A percentile compares a stretch with the other conserved stretches of the same genome.
phyloP scores from a whole-genome alignment of 768 basidiomycete genomes.

The Scleroderma citrinum region DNA sequence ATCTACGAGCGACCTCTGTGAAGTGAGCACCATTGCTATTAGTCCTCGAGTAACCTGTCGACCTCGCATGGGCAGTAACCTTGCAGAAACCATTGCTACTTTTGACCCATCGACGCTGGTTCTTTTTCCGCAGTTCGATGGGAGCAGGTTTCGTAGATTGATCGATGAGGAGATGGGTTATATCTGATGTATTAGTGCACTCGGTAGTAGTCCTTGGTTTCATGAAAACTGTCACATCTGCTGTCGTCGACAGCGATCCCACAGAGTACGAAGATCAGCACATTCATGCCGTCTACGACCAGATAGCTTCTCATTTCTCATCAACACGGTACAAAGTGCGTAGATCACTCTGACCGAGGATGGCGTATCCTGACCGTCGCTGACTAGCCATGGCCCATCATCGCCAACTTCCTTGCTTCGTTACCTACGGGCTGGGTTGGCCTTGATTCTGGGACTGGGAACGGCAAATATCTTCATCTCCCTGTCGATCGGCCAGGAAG shows the following conservation, averaged over 20 bases:
- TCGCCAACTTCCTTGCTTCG: conserved; percentile 64
- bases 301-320: conserved; percentile 83
- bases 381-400: conserved; percentile 83
- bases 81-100: conserved; percentile 47
- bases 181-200: conserved; percentile 19
- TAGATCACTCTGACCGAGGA: too few species aligned
- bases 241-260: conserved; percentile 43
- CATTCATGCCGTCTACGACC: conserved; percentile 80
- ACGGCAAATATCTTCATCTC: conserved; percentile 92
- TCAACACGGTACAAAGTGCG: conserved; percentile 82
- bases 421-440: conserved; percentile 78
- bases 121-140: conserved; percentile 66
- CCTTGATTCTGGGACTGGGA: conserved; percentile 93
- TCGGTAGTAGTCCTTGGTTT: conserved; percentile 4
- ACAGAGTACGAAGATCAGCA: conserved; percentile 63
- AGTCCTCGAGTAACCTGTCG: neutral
- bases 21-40: conserved; percentile 38
- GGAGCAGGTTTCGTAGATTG: conserved; percentile 56
- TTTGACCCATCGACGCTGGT: conserved; percentile 41
- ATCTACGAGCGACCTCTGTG: conserved; percentile 53
- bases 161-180: conserved; percentile 82
- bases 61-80: conserved; percentile 35
- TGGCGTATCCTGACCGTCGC: too few species aligned
- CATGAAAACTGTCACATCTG: conserved; percentile 33
- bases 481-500: conserved; percentile 55